Percentiles rank a stretch among this genome's conserved stretches.
These are phyloP conservation scores for Opeltia flavorubescens DNA, from an alignment of 495 filamentous ascomycete genomes.

Conservation along the genomic window DNA sequence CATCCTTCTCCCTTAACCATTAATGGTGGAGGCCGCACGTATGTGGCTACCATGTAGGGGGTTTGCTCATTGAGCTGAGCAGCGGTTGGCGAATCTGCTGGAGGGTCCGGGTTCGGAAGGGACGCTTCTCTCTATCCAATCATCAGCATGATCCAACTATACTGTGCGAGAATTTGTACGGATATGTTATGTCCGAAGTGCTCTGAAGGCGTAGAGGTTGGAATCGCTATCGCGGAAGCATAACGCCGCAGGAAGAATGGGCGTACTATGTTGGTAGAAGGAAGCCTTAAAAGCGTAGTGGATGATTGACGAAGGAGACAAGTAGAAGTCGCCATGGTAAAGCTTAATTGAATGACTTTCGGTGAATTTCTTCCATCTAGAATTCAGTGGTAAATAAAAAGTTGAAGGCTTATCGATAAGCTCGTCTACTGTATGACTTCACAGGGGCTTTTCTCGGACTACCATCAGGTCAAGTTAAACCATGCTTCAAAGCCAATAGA, in stretches of 20 bases:
- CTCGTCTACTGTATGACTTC: too few species aligned
- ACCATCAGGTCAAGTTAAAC: too few species aligned
- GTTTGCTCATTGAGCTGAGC: constrained; percentile 56
- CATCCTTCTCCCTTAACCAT: constrained; percentile 78
- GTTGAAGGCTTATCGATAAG: too few species aligned
- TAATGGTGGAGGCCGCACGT: constrained; percentile 78
- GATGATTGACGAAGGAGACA: not conserved
- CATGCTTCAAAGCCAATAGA: too few species aligned
- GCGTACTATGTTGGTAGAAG: not conserved
- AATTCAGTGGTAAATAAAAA: too few species aligned
- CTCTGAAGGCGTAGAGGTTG: constrained; percentile 11
- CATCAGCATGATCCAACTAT: not conserved
- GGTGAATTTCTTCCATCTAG: too few species aligned
- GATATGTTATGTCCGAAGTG: constrained; percentile 3
- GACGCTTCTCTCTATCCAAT: constrained; percentile 40
- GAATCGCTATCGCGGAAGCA: constrained; percentile 18
- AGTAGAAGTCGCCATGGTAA: not conserved
- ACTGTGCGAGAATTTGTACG: not conserved
- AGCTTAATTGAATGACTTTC: not conserved
- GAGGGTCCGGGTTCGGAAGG: constrained; percentile 65
- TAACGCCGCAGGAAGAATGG: not conserved
- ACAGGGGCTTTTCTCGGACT: too few species aligned
- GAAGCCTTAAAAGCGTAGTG: not conserved
- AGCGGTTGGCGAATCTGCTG: constrained; percentile 60
- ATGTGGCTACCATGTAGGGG: constrained; percentile 88